Evolutionary conservation across 805 yeast genomes (phyloP).

Genomic region (Ogataea zsoltii): DNA sequence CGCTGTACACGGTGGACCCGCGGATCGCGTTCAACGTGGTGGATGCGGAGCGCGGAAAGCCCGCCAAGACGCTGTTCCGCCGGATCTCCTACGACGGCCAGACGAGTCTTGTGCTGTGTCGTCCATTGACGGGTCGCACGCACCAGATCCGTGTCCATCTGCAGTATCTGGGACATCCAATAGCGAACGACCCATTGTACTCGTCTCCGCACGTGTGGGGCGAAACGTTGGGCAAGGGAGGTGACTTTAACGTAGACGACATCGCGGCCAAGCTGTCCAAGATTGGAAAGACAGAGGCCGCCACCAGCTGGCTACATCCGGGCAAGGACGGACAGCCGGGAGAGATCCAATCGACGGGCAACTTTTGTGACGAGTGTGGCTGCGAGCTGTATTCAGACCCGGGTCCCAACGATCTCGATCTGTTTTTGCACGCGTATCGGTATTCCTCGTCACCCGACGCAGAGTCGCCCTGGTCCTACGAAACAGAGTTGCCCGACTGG

Average conservation of each 20-base stretch:
- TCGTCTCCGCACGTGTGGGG: slow-evolving; percentile 87
- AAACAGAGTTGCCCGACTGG: slow-evolving; percentile 82
- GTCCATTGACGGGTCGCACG: slow-evolving; percentile 89
- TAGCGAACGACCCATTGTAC: slow-evolving; percentile 89
- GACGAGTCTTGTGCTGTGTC: slow-evolving; percentile 73
- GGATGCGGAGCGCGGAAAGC: slow-evolving; percentile 57
- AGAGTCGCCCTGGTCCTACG: slow-evolving; percentile 59
- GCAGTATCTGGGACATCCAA: slow-evolving; percentile 86
- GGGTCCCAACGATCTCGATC: slow-evolving; percentile 78
- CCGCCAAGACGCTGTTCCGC: slow-evolving; percentile 70
- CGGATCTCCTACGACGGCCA: slow-evolving; percentile 68
- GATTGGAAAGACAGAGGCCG: slow-evolving; percentile 69
- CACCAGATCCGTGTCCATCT: slow-evolving; percentile 95
- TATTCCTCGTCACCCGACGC: slow-evolving; percentile 55
- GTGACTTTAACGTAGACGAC: slow-evolving; percentile 43
- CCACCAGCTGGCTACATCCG: slow-evolving; percentile 69
- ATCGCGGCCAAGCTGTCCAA: slow-evolving; percentile 53
- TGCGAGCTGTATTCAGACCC: slow-evolving; percentile 82
- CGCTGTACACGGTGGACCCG: slow-evolving; percentile 72
- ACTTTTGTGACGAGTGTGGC: slow-evolving; percentile 63
- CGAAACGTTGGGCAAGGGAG: slow-evolving; percentile 60
- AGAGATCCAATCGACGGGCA: slow-evolving; percentile 58
- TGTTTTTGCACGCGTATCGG: slow-evolving; percentile 89
- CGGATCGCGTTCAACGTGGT: slow-evolving; percentile 66
- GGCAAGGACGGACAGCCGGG: slow-evolving; percentile 42